Base-by-base conservation (phyloP, 1,284 basidiomycete species). In the Moniliophthora roreri region DNA sequence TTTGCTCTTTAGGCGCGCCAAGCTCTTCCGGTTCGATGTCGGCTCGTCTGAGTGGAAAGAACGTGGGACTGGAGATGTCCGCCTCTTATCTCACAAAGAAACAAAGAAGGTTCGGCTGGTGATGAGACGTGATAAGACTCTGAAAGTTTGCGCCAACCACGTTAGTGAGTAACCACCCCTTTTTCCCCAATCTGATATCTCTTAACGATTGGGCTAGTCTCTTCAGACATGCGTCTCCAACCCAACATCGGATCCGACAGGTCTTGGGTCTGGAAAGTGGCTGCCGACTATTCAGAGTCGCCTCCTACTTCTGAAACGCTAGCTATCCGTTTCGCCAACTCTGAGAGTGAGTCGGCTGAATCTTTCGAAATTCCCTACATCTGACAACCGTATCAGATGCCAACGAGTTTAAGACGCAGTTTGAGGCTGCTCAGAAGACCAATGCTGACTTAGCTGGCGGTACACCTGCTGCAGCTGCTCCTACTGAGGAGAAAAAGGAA, bases 131-230 rank as follows among this genome's bases (percentile, higher is more conserved):
- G 97, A 99, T 82, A 98, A 98, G 88, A 99, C 97, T 45, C 82
- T 95, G 73, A 99, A 99, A 76, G 95, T 99, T 71, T 99, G 97
- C 77, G 97, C 97, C 57, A 99, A 99, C 80, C 97, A 99, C 77
- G 78, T 85, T 63, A 84, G 96, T 98, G 67, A 76, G 93, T 85
- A 49, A 21, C 16, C 38, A 45, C 39, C 50, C 35, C 1, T n/a
- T 45, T 48, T 53, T 18, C 24, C 21, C 41, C 18, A 39, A 54
- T 38, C 51, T n/a, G n/a, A 41, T 48, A 34, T 16, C 45, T 16
- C 15, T 39, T 42, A 44, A 54, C 46, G 23, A 44, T 49, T 52
- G 35, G 16, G 40, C 0, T 62, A 98, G 96, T 99, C 69, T 77
- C 90, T 32, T 62, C 81, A 48, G 95, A 98, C 59, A 99, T 99